Evolutionary conservation across 306 rosid genomes (phyloP).

Genomic region (Senna tora): DNA sequence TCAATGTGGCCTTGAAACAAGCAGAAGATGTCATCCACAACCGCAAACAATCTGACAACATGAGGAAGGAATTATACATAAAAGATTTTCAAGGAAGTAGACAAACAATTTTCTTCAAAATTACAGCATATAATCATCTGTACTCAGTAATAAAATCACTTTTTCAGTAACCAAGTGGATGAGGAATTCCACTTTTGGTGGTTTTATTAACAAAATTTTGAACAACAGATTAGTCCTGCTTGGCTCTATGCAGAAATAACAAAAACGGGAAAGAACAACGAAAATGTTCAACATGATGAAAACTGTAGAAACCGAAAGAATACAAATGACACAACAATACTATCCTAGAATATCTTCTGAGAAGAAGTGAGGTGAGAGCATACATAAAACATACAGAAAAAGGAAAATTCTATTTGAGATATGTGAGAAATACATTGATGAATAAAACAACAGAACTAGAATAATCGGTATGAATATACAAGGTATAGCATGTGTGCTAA

Average conservation of each 20-base stretch:
- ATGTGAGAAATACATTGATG: not conserved
- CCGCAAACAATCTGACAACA: slow-evolving; percentile 77
- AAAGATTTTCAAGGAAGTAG: slow-evolving; percentile 10
- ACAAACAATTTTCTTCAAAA: not conserved
- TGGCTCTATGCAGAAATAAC: slow-evolving; percentile 15
- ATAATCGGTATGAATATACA: slow-evolving; percentile 11
- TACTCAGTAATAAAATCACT: slow-evolving; percentile 9
- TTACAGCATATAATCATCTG: slow-evolving; percentile 16
- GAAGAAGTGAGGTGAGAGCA: not conserved
- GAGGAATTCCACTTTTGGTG: slow-evolving; percentile 7
- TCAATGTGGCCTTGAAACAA: slow-evolving; percentile 92
- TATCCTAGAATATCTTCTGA: slow-evolving; percentile 15
- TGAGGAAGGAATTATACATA: not conserved
- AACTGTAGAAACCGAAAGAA: slow-evolving; percentile 13
- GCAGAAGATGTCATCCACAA: slow-evolving; percentile 99
- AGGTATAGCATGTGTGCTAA: slow-evolving; percentile 21
- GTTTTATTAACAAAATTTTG: not conserved
- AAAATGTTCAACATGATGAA: not conserved
- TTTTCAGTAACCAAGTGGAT: not conserved
- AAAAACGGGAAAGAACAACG: no score
- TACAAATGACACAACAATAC: slow-evolving; percentile 27
- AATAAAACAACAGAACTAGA: not conserved
- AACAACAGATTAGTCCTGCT: slow-evolving; percentile 3
- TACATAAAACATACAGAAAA: slow-evolving; percentile 13
- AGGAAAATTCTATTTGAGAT: slow-evolving; percentile 25